These are phyloP conservation scores for Chlamydomonas sphaeroides DNA, from an alignment of 139 green algal genomes.

Conservation along the genomic window DNA sequence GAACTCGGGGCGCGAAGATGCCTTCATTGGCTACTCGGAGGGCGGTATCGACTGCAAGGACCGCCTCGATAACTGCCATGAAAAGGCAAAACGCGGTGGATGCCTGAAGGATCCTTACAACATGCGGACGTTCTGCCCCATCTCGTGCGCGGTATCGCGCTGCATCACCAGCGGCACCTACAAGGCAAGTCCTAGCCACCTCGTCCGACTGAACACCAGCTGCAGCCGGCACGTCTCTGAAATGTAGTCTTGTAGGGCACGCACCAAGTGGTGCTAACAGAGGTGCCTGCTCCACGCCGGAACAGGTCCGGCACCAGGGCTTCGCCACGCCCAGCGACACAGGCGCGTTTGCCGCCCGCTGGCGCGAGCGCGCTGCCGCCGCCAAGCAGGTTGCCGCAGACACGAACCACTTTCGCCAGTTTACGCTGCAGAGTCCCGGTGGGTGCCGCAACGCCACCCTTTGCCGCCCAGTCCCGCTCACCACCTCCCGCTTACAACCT, in stretches of 20 bases:
- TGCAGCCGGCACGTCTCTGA: too few relatives aligned
- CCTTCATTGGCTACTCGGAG: slow-evolving; percentile 57
- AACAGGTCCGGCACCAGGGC: slow-evolving; percentile 25
- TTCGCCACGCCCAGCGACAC: slow-evolving; percentile 25
- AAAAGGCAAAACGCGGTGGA: slow-evolving; percentile 30
- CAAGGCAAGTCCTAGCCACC: slow-evolving; percentile 31
- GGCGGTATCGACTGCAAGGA: slow-evolving; percentile 40
- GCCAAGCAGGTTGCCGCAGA: too few relatives aligned
- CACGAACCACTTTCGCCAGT: too few relatives aligned
- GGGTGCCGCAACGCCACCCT: too few relatives aligned
- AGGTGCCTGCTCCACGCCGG: too few relatives aligned
- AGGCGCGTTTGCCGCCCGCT: not conserved
- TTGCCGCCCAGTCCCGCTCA: too few relatives aligned
- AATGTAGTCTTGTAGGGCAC: too few relatives aligned
- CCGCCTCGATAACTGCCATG: slow-evolving; percentile 35
- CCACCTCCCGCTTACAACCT: too few relatives aligned
- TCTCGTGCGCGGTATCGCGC: slow-evolving; percentile 45
- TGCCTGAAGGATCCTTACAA: slow-evolving; percentile 60
- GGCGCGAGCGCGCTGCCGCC: too few relatives aligned
- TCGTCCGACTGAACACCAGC: too few relatives aligned
- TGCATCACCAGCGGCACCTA: slow-evolving; percentile 38
- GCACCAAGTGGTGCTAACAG: too few relatives aligned
- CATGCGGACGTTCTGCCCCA: slow-evolving; percentile 56
- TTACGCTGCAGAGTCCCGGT: too few relatives aligned
- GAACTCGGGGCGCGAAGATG: slow-evolving; percentile 5